Conservation (phyloP, 2,329 filamentous ascomycete genomes). For the Trichoderma breve region DNA sequence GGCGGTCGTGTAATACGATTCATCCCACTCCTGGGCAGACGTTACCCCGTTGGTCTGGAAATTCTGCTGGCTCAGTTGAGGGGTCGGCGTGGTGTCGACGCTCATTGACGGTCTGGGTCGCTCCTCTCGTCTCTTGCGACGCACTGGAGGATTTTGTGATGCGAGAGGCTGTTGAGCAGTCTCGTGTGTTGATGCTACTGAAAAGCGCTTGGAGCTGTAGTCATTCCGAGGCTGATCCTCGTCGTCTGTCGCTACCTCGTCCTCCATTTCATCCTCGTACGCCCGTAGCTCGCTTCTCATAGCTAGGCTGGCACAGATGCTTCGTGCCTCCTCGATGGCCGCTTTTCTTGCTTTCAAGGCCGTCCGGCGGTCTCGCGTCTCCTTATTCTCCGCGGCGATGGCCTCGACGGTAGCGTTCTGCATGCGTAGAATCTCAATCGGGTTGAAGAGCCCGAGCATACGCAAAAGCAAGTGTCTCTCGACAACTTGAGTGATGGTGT, state of each 20-base stretch:
- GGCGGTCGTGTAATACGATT: slow-evolving; percentile 28
- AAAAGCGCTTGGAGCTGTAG: slow-evolving; percentile 21
- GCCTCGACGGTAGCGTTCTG: slow-evolving; percentile 44
- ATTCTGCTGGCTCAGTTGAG: slow-evolving; percentile 25
- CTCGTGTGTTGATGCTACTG: slow-evolving; percentile 17
- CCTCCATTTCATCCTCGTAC: slow-evolving; percentile 37
- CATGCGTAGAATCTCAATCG: slow-evolving; percentile 51
- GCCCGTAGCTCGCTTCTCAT: slow-evolving; percentile 51
- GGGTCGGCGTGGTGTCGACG: slow-evolving; percentile 17
- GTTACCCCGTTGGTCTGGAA: slow-evolving; percentile 21
- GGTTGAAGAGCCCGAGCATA: slow-evolving; percentile 52
- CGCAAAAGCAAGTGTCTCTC: slow-evolving; percentile 52
- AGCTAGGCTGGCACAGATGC: slow-evolving; percentile 49
- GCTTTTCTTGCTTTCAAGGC: slow-evolving; percentile 48
- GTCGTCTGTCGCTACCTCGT: slow-evolving; percentile 30
- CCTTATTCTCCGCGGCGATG: slow-evolving; percentile 53
- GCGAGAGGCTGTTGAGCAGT: slow-evolving; percentile 19
- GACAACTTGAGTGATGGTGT: slow-evolving; percentile 52
- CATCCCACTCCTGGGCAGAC: slow-evolving; percentile 31
- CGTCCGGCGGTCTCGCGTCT: slow-evolving; percentile 49
- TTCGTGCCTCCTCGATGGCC: slow-evolving; percentile 50
- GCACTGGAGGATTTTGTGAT: slow-evolving; percentile 26
- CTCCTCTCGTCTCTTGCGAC: slow-evolving; percentile 27
- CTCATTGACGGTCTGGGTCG: slow-evolving; percentile 24
- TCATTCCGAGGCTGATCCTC: slow-evolving; percentile 27